phyloP scores from a whole-genome alignment of 148 eudicot species.

The Rhododendron molle region DNA sequence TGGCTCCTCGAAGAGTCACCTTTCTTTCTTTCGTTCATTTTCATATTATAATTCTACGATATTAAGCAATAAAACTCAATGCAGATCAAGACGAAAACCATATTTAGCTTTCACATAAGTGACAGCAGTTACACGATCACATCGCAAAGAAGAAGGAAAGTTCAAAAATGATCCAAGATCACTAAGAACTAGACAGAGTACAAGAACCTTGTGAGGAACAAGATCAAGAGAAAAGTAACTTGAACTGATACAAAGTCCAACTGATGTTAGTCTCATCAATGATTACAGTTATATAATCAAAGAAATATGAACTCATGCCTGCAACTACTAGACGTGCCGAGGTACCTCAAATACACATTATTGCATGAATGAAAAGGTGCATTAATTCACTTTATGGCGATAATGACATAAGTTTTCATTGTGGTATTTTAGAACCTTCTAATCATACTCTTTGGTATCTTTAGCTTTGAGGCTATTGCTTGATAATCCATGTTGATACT shows the following conservation, averaged over 20 bases:
- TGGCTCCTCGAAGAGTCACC: neutral
- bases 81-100: neutral
- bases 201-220: neutral
- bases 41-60: neutral
- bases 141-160: neutral
- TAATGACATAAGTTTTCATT: neutral
- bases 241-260: neutral
- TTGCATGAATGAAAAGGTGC: neutral
- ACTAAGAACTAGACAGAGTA: neutral
- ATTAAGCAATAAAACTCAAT: neutral
- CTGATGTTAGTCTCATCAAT: neutral
- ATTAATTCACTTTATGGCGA: neutral
- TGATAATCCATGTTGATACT: neutral
- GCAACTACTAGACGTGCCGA: neutral
- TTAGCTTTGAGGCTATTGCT: neutral
- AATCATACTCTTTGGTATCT: neutral
- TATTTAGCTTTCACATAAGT: neutral
- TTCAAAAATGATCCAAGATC: neutral
- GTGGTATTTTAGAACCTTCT: neutral
- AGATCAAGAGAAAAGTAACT: neutral
- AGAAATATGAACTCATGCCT: neutral
- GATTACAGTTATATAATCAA: neutral
- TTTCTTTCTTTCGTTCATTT: neutral
- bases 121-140: neutral
- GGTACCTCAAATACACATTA: neutral